Conservation (phyloP, 768 basidiomycete genomes). For the Mycena alexandri region DNA sequence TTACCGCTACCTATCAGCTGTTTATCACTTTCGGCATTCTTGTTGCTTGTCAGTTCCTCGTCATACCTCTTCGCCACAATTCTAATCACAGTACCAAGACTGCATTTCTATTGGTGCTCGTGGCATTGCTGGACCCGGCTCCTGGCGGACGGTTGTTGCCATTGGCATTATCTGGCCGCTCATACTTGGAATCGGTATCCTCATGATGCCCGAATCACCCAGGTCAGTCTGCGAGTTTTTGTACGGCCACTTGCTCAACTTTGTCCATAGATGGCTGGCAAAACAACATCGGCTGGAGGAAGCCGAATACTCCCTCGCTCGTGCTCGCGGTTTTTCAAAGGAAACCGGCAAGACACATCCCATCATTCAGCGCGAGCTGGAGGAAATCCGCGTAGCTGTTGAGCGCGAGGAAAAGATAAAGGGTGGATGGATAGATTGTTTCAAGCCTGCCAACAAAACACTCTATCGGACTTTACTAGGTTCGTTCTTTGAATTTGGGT, state of each 20-base stretch:
- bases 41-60: slow-evolving; percentile 64
- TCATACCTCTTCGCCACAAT: slow-evolving; percentile 13
- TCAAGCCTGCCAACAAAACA: slow-evolving; percentile 65
- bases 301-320: slow-evolving; percentile 62
- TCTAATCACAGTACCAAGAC: slow-evolving; percentile 50
- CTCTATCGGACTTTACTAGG: slow-evolving; percentile 74
- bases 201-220: slow-evolving; percentile 79
- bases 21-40: slow-evolving; percentile 82
- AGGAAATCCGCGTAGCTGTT: slow-evolving; percentile 67
- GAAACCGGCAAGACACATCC: slow-evolving; percentile 54
- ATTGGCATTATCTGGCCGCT: slow-evolving; percentile 73
- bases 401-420: slow-evolving; percentile 60
- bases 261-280: slow-evolving; percentile 65
- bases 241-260: slow-evolving; percentile 15
- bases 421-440: slow-evolving; percentile 79
- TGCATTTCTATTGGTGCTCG: slow-evolving; percentile 80
- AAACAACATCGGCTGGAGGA: slow-evolving; percentile 60
- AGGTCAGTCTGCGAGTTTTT: slow-evolving; percentile 47
- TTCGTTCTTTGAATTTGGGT: slow-evolving; percentile 33
- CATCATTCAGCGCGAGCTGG: slow-evolving; percentile 61
- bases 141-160: slow-evolving; percentile 75
- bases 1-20: slow-evolving; percentile 72
- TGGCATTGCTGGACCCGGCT: slow-evolving; percentile 56
- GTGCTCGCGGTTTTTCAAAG: slow-evolving; percentile 60
- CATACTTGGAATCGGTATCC: slow-evolving; percentile 72